phyloP scores from a whole-genome alignment of 2,329 filamentous ascomycete genomes.

The Penicillium sp. region DNA sequence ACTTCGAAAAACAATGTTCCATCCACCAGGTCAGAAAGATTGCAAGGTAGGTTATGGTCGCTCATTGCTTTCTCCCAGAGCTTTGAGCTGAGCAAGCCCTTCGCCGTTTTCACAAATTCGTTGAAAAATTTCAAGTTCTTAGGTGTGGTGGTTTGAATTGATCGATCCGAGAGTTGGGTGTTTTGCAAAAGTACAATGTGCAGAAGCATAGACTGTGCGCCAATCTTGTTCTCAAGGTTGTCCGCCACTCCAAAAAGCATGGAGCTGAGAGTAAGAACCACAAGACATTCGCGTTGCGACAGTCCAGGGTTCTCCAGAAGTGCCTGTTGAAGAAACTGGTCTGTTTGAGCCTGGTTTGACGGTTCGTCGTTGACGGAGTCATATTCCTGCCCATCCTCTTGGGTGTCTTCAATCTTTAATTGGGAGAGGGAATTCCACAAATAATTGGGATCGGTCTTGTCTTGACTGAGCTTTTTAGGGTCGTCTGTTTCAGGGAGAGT shows the following conservation, averaged over 20 bases:
- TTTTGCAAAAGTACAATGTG: constrained; percentile 22
- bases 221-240: neutral
- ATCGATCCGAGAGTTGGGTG: constrained; percentile 21
- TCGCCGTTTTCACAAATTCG: constrained; percentile 38
- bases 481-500: neutral
- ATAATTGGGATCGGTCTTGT: neutral
- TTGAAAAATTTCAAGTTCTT: constrained; percentile 26
- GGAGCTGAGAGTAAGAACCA: constrained; percentile 16
- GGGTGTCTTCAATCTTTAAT: neutral
- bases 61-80: constrained; percentile 35
- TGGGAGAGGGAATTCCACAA: neutral
- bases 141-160: neutral
- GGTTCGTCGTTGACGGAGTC: neutral
- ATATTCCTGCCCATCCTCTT: neutral
- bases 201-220: constrained; percentile 17
- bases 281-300: constrained; percentile 22
- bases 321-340: neutral
- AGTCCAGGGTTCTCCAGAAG: constrained; percentile 7
- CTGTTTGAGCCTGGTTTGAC: neutral
- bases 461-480: neutral
- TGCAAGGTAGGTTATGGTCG: constrained; percentile 32
- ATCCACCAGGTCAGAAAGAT: constrained; percentile 57
- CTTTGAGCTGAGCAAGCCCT: constrained; percentile 36
- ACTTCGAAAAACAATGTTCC: constrained; percentile 46
- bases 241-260: constrained; percentile 9